phyloP scores from a whole-genome alignment of 768 basidiomycete genomes.

The Amanita phalloides region DNA sequence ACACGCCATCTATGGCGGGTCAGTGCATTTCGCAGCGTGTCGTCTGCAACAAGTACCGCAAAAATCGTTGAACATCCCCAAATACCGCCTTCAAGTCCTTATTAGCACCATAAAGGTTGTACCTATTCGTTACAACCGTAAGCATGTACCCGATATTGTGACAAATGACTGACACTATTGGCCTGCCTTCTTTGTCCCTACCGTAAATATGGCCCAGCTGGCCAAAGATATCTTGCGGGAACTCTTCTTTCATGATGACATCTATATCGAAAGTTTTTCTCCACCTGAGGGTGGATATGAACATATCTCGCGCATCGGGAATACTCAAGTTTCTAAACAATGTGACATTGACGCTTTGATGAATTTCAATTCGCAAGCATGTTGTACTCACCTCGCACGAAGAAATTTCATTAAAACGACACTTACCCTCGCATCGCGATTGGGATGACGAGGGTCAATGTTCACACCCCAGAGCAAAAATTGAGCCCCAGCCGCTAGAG shows the following conservation, averaged over 20 bases:
- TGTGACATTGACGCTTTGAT: background rate
- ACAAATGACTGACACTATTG: slow-evolving; percentile 46
- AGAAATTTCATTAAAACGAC: slow-evolving; percentile 78
- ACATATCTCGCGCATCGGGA: slow-evolving; percentile 49
- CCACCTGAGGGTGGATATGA: slow-evolving; percentile 63
- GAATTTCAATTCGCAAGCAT: background rate
- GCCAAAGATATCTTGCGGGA: slow-evolving; percentile 54
- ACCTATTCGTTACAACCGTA: slow-evolving; percentile 27
- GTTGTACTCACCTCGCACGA: slow-evolving; percentile 47
- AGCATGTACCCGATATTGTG: background rate
- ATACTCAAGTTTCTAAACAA: slow-evolving; percentile 38
- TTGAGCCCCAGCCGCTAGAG: slow-evolving; percentile 36
- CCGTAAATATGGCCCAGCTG: slow-evolving; percentile 55
- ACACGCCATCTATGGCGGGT: slow-evolving; percentile 56
- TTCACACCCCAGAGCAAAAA: slow-evolving; percentile 64
- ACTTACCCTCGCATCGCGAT: slow-evolving; percentile 52
- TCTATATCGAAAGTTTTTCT: slow-evolving; percentile 55
- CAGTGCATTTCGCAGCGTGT: slow-evolving; percentile 1
- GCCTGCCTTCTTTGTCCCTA: slow-evolving; percentile 58
- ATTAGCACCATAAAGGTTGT: slow-evolving; percentile 71
- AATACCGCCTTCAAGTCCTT: slow-evolving; percentile 63
- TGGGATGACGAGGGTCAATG: slow-evolving; percentile 46
- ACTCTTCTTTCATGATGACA: slow-evolving; percentile 46
- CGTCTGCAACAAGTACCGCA: slow-evolving; percentile 35
- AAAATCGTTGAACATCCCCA: slow-evolving; percentile 63